Conservation (phyloP, 129 eudicot genomes). For the Flaveria bidentis region DNA sequence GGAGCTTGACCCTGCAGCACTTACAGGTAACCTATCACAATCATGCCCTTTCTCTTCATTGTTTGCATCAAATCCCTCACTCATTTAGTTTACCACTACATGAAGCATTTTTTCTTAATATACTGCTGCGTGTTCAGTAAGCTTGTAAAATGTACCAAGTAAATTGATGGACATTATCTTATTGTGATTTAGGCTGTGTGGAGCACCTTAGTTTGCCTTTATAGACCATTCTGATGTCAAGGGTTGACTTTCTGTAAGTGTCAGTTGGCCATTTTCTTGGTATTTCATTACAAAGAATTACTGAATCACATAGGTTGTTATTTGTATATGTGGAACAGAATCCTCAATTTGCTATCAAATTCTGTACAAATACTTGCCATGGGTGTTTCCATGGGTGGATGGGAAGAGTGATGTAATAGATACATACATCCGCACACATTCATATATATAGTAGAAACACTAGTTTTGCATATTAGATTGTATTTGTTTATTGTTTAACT, state of each 20-base stretch:
- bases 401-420: background rate
- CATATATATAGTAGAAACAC: no score
- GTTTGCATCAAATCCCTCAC: background rate
- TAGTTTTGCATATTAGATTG: background rate
- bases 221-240: background rate
- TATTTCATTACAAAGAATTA: no score
- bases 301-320: background rate
- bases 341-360: no score
- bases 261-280: background rate
- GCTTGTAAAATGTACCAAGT: background rate
- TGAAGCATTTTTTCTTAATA: background rate
- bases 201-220: background rate
- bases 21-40: slow-evolving; percentile 38
- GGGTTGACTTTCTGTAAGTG: background rate
- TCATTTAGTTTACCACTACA: background rate
- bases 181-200: background rate
- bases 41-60: background rate
- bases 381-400: no score
- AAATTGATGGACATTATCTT: background rate
- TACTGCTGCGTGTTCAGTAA: background rate
- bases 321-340: background rate
- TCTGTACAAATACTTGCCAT: no score
- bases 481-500: background rate
- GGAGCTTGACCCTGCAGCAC: slow-evolving; percentile 63
- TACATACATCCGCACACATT: background rate